Evolutionary conservation across 208 protist species (phyloP).

Genomic region (Acanthamoeba triangularis): DNA sequence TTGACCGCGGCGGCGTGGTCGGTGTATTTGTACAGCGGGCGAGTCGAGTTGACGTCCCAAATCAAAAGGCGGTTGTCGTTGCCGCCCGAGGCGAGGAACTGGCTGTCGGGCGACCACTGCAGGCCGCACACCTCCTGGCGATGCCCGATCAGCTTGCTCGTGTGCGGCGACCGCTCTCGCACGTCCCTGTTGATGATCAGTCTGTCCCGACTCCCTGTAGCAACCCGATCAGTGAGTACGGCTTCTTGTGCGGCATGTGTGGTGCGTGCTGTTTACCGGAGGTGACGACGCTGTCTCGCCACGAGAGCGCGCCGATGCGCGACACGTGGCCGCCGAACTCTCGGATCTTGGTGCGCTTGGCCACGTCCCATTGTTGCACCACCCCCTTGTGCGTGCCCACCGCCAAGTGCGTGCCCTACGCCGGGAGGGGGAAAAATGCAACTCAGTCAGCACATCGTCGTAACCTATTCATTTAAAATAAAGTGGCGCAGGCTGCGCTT

Average conservation of each 20-base stretch:
- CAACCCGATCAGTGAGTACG: background rate
- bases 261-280: constrained; percentile 86
- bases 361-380: constrained; percentile 91
- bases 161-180: constrained; percentile 47
- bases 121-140: constrained; percentile 98
- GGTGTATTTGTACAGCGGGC: constrained; percentile 88
- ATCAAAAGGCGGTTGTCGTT: constrained; percentile 99
- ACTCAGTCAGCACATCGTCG: background rate
- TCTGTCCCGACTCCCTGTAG: constrained; percentile 93
- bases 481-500: background rate
- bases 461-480: background rate
- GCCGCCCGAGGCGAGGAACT: constrained; percentile 97
- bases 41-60: constrained; percentile 93
- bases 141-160: constrained; percentile 64
- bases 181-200: constrained; percentile 95
- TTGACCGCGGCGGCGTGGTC: constrained; percentile 98
- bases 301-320: constrained; percentile 95
- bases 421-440: too few species aligned
- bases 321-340: constrained; percentile 93
- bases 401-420: constrained; percentile 84
- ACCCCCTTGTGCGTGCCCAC: constrained; percentile 90
- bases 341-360: constrained; percentile 90
- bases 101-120: constrained; percentile 95
- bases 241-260: too few species aligned
- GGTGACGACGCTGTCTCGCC: constrained; percentile 95